These are phyloP conservation scores for Udeniomyces megalosporus DNA, from an alignment of 768 basidiomycete genomes.

Conservation along the genomic window DNA sequence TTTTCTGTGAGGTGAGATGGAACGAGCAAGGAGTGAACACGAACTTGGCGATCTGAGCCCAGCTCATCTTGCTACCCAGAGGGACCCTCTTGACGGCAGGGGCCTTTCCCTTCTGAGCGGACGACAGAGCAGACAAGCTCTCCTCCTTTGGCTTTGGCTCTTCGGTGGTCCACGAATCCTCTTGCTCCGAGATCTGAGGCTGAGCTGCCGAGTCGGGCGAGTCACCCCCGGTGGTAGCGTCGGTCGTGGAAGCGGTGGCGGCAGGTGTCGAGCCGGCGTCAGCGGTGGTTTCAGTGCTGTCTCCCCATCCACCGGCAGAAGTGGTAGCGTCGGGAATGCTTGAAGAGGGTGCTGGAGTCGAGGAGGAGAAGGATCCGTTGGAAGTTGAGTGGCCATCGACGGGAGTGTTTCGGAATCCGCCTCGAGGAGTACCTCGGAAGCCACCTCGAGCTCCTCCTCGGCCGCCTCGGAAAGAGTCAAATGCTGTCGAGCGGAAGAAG, in stretches of 20 bases:
- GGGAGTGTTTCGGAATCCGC: no score
- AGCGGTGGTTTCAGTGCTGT: not conserved
- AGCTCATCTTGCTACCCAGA: constrained; percentile 27
- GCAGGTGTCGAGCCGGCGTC: not conserved
- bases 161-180: no score
- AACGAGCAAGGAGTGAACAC: constrained; percentile 3
- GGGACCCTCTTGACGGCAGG: constrained; percentile 17
- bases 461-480: constrained; percentile 23
- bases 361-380: no score
- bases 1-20: not conserved
- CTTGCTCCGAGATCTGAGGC: not conserved
- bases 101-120: constrained; percentile 14
- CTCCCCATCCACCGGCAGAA: constrained; percentile 14
- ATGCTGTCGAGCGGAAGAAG: not conserved
- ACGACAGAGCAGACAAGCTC: not conserved
- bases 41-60: constrained; percentile 33
- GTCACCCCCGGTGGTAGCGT: not conserved
- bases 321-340: not conserved
- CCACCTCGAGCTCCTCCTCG: constrained; percentile 26
- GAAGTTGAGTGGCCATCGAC: no score
- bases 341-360: no score
- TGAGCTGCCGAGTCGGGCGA: not conserved
- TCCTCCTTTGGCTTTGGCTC: constrained; percentile 4
- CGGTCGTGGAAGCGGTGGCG: not conserved
- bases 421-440: constrained; percentile 26